Conservation (phyloP, 208 protist species). For the Leishmania amazonensis region DNA sequence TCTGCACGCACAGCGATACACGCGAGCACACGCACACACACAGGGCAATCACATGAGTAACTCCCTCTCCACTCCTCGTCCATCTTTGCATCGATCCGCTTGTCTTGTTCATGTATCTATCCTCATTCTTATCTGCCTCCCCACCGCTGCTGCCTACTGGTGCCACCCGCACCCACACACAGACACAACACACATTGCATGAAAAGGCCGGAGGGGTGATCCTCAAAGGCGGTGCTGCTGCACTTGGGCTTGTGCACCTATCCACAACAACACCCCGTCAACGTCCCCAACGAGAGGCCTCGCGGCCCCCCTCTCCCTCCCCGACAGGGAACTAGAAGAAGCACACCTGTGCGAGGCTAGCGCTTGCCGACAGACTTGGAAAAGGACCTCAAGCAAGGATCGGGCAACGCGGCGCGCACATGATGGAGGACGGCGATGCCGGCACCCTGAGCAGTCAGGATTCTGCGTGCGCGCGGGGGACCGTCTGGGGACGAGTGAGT, state of each 20-base stretch:
- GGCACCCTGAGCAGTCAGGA: too few relatives aligned
- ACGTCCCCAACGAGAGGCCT: neutral
- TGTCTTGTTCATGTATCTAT: neutral
- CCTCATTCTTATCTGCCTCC: neutral
- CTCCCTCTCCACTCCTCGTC: neutral
- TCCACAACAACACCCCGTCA: neutral
- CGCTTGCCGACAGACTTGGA: neutral
- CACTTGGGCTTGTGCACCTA: neutral
- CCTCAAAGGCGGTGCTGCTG: neutral
- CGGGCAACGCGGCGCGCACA: too few relatives aligned
- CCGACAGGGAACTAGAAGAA: neutral
- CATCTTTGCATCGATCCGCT: neutral
- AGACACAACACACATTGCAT: neutral
- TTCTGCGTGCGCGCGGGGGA: too few relatives aligned
- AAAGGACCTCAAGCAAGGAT: neutral
- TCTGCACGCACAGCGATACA: neutral
- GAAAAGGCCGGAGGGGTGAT: neutral
- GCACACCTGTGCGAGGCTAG: neutral
- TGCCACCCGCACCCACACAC: neutral
- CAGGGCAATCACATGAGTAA: neutral
- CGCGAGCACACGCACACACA: neutral
- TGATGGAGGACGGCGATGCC: neutral
- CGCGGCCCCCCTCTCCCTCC: neutral
- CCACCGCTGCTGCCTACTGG: neutral
- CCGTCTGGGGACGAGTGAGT: too few relatives aligned